Evolutionary conservation across 257 asterid species (phyloP).

Genomic region (Rubia yunnanensis): DNA sequence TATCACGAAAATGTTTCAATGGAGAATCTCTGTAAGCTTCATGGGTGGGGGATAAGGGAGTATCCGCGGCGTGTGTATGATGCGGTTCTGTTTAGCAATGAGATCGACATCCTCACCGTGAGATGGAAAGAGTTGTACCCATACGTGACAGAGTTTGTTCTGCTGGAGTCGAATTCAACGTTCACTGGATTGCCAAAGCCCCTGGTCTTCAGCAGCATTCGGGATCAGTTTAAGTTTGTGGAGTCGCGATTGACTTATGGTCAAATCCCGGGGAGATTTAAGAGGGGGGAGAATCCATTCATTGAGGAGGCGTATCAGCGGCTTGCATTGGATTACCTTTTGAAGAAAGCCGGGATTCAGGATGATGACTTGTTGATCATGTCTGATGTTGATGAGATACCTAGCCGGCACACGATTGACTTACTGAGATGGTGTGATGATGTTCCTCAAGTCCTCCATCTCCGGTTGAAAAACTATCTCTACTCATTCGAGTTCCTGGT

Average conservation of each 20-base stretch:
- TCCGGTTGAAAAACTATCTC: conserved; percentile 61
- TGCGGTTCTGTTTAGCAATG: conserved; percentile 75
- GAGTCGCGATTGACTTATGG: conserved; percentile 71
- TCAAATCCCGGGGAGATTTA: conserved; percentile 63
- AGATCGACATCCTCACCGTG: conserved; percentile 58
- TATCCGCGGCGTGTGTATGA: conserved; percentile 80
- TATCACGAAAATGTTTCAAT: conserved; percentile 71
- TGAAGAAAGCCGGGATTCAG: conserved; percentile 72
- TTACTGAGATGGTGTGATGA: conserved; percentile 80
- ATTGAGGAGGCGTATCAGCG: conserved; percentile 83
- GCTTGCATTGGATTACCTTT: conserved; percentile 70
- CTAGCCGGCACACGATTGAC: conserved; percentile 66
- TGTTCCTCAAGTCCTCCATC: conserved; percentile 63
- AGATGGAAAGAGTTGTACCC: conserved; percentile 82
- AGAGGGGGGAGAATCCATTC: conserved; percentile 68
- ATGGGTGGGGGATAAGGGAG: conserved; percentile 75
- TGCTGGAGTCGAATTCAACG: conserved; percentile 79
- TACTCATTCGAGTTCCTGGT: conserved; percentile 75
- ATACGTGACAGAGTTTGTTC: conserved; percentile 56
- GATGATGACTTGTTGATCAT: conserved; percentile 70
- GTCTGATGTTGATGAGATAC: conserved; percentile 81
- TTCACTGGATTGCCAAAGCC: conserved; percentile 74
- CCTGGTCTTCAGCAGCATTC: conserved; percentile 35
- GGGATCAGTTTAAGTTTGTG: conserved; percentile 49
- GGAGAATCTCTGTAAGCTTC: conserved; percentile 70